Conservation (phyloP, 352 stramenopile species). For the Pythium aristosporum region DNA sequence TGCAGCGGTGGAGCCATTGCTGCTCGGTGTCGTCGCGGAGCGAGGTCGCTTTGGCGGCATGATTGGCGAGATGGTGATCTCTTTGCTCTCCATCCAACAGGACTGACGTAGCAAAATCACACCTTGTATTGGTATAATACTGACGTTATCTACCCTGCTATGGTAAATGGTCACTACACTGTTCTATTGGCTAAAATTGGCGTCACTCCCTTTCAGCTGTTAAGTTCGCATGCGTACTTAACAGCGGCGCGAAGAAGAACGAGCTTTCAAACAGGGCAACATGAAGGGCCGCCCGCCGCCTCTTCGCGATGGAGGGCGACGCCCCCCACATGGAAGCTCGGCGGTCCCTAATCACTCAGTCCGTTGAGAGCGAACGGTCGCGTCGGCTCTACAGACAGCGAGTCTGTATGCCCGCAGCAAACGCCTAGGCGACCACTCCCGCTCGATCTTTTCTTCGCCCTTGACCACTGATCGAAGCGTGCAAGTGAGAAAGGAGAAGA, state of each 20-base stretch:
- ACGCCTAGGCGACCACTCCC: neutral
- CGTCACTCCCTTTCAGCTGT: no score
- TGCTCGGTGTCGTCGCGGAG: conserved; percentile 5
- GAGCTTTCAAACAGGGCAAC: neutral
- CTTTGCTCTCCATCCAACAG: conserved; percentile 8
- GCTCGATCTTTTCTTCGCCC: conserved; percentile 7
- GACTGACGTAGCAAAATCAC: neutral
- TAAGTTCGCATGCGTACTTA: conserved; percentile 19
- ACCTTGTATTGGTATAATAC: neutral
- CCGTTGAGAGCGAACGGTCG: neutral
- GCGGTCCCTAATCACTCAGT: conserved; percentile 1
- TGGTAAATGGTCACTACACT: neutral
- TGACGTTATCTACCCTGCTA: neutral
- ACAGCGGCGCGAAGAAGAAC: neutral
- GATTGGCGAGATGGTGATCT: neutral
- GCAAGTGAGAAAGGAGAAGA: conserved; percentile 1
- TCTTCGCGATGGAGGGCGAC: neutral
- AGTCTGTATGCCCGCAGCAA: neutral
- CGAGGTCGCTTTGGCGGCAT: conserved; percentile 30
- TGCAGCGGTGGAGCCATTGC: neutral
- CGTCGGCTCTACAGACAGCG: neutral
- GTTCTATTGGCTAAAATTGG: neutral
- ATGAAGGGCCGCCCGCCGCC: conserved; percentile 5
- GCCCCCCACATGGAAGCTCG: no score
- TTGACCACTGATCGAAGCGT: neutral